phyloP scores from a whole-genome alignment of 2,329 filamentous ascomycete genomes.

The Penicillium griseofulvum region DNA sequence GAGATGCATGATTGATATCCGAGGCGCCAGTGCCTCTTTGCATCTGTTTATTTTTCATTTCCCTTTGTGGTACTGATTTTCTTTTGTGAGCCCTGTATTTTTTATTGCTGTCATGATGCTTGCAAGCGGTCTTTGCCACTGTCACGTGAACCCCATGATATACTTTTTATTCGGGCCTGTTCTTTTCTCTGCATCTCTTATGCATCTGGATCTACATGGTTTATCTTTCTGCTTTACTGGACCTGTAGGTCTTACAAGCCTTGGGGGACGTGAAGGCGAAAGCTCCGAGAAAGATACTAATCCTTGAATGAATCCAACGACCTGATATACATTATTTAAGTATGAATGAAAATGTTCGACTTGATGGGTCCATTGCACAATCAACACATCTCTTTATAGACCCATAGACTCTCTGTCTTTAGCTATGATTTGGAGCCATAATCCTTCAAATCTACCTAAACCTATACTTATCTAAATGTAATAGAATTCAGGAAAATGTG shows the following conservation, averaged over 20 bases:
- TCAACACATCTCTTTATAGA: neutral
- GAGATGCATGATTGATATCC: conserved; percentile 3
- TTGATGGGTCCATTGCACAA: neutral
- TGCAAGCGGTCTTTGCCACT: conserved; percentile 29
- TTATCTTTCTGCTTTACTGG: neutral
- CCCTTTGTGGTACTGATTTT: conserved; percentile 22
- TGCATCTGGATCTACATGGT: neutral
- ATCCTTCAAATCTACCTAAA: neutral
- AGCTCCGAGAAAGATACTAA: conserved; percentile 20
- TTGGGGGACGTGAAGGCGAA: neutral
- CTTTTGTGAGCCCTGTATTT: conserved; percentile 22
- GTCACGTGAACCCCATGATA: conserved; percentile 25
- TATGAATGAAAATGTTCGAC: conserved; percentile 5
- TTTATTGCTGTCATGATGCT: conserved; percentile 21
- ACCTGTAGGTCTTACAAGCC: neutral
- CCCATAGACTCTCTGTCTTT: neutral
- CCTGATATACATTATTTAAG: conserved; percentile 6
- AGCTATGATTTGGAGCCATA: neutral
- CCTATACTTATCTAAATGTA: too few species aligned
- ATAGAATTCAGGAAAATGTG: too few species aligned
- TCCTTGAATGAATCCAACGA: conserved; percentile 24
- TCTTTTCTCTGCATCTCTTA: conserved; percentile 2
- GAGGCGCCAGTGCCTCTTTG: conserved; percentile 6
- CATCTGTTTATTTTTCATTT: conserved; percentile 18
- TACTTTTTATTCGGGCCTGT: conserved; percentile 6